Conservation (phyloP, 768 basidiomycete species). For the Cystobasidium onofrii region DNA sequence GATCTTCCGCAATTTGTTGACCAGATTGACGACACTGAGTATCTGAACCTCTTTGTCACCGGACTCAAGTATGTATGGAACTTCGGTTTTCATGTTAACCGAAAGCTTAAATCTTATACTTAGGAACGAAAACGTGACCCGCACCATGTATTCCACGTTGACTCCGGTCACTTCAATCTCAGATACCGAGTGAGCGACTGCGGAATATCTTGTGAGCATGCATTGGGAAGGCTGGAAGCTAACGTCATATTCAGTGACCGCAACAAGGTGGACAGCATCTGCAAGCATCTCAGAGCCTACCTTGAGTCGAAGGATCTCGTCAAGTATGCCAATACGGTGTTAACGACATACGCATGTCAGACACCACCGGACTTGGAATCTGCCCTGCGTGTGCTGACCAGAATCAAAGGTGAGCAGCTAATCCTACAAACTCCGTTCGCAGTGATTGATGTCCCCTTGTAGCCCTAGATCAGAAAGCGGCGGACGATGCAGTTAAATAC, state of each 20-base stretch:
- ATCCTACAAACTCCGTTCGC: background rate
- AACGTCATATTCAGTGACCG: background rate
- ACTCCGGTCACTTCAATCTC: background rate
- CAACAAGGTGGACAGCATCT: conserved; percentile 57
- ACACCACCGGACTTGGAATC: conserved; percentile 82
- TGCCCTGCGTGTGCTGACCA: conserved; percentile 64
- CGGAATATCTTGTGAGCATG: too few relatives aligned
- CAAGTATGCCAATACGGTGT: conserved; percentile 77
- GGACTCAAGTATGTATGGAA: conserved; percentile 59
- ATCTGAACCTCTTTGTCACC: conserved; percentile 84
- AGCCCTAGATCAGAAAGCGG: conserved; percentile 62
- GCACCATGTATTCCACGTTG: conserved; percentile 41
- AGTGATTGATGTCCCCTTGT: background rate
- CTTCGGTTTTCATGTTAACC: too few relatives aligned
- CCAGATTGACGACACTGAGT: conserved; percentile 80
- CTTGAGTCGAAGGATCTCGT: conserved; percentile 62
- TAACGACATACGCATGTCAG: conserved; percentile 89
- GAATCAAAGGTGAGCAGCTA: conserved; percentile 59
- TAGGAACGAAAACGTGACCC: conserved; percentile 43
- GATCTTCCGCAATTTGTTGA: conserved; percentile 63
- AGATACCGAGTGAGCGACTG: background rate
- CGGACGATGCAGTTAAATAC: conserved; percentile 96
- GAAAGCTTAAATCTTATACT: background rate
- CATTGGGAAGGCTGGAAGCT: background rate
- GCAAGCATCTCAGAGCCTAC: conserved; percentile 64